phyloP scores from a whole-genome alignment of 2,329 filamentous ascomycete genomes.

The Aspergillus jensenii region DNA sequence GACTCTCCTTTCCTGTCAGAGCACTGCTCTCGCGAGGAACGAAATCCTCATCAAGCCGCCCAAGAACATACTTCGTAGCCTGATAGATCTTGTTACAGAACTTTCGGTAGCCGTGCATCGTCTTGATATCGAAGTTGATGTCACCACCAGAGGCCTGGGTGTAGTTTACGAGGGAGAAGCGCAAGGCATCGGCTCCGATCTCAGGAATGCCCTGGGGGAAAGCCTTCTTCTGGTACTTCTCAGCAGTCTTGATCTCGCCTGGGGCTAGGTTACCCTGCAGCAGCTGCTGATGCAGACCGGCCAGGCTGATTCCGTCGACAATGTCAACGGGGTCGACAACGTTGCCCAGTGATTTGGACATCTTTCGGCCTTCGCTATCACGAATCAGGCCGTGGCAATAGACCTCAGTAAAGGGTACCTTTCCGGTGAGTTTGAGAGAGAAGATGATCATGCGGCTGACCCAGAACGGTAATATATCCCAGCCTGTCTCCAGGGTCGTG shows the following conservation, averaged over 20 bases:
- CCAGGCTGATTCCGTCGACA: conserved; percentile 78
- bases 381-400: conserved; percentile 93
- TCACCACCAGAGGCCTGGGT: conserved; percentile 66
- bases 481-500: conserved; percentile 85
- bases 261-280: conserved; percentile 77
- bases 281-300: conserved; percentile 79
- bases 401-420: conserved; percentile 92
- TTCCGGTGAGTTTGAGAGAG: conserved; percentile 82
- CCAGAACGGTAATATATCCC: conserved; percentile 91
- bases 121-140: conserved; percentile 68
- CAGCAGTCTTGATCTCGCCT: conserved; percentile 80
- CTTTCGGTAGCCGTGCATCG: conserved; percentile 88
- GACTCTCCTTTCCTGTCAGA: conserved; percentile 41
- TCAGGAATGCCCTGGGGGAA: conserved; percentile 95
- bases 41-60: conserved; percentile 46
- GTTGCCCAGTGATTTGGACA: conserved; percentile 95
- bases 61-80: conserved; percentile 88
- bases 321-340: conserved; percentile 94
- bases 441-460: conserved; percentile 92
- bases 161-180: conserved; percentile 85
- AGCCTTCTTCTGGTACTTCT: conserved; percentile 87
- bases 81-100: conserved; percentile 99
- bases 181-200: conserved; percentile 86
- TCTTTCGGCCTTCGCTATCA: conserved; percentile 91
- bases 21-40: conserved; percentile 36